Conservation (phyloP, 2,329 filamentous ascomycete species). For the Calonectria leucothoes region DNA sequence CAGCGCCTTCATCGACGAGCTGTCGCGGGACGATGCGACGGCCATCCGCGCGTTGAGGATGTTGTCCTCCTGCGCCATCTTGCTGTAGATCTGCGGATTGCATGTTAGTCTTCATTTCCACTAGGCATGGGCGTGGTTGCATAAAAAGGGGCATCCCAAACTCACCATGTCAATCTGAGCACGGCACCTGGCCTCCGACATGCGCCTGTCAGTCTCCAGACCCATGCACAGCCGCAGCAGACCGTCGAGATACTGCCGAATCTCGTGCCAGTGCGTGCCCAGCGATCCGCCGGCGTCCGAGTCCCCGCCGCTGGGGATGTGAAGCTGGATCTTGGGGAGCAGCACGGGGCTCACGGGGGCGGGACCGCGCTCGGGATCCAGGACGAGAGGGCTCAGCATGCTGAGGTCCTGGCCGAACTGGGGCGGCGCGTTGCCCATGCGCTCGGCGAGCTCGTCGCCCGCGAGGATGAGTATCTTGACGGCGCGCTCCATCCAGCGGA, state of each 20-base stretch:
- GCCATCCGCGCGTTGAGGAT: slow-evolving; percentile 57
- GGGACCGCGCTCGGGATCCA: slow-evolving; percentile 35
- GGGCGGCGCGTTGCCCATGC: slow-evolving; percentile 35
- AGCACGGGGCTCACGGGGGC: slow-evolving; percentile 42
- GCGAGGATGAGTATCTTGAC: slow-evolving; percentile 56
- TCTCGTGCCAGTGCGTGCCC: slow-evolving; percentile 58
- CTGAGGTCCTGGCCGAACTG: slow-evolving; percentile 38
- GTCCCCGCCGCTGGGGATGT: slow-evolving; percentile 24
- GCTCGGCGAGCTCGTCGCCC: slow-evolving; percentile 55
- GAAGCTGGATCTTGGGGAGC: slow-evolving; percentile 31
- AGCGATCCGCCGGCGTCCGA: slow-evolving; percentile 45
- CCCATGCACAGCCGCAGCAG: slow-evolving; percentile 56
- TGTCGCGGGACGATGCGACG: slow-evolving; percentile 54
- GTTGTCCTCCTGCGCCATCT: slow-evolving; percentile 62
- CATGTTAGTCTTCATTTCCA: slow-evolving; percentile 14
- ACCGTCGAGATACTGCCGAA: slow-evolving; percentile 58
- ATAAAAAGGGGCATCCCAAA: neutral
- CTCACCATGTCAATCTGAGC: slow-evolving; percentile 60
- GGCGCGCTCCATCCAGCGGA: slow-evolving; percentile 60
- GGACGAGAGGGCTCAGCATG: slow-evolving; percentile 39
- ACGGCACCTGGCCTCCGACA: slow-evolving; percentile 59
- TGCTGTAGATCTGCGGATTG: slow-evolving; percentile 55
- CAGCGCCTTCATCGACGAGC: slow-evolving; percentile 60
- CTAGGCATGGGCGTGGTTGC: too few relatives aligned
- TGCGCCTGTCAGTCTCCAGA: slow-evolving; percentile 58